Evolutionary conservation across 805 yeast genomes (phyloP).

Genomic region (Barnettozyma siamensis): DNA sequence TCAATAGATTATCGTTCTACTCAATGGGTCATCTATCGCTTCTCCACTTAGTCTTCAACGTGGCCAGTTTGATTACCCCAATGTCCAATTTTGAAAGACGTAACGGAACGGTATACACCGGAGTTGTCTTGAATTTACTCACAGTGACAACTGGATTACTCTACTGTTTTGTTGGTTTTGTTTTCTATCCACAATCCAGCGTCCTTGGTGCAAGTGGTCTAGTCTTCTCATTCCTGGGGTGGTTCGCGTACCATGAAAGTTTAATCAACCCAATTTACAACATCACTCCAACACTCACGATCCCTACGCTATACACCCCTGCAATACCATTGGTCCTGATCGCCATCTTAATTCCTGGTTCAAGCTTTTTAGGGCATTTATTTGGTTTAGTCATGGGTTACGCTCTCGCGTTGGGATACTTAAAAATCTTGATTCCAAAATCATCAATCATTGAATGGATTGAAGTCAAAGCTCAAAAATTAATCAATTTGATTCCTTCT

Average conservation of each 20-base stretch:
- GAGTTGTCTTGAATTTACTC: slow-evolving; percentile 65
- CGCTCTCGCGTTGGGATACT: slow-evolving; percentile 49
- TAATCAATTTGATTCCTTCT: slow-evolving; percentile 49
- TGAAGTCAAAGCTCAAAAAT: slow-evolving; percentile 46
- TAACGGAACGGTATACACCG: slow-evolving; percentile 85
- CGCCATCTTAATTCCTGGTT: slow-evolving; percentile 52
- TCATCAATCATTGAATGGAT: slow-evolving; percentile 56
- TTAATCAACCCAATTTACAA: slow-evolving; percentile 35
- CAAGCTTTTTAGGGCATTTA: slow-evolving; percentile 71
- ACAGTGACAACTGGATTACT: slow-evolving; percentile 58
- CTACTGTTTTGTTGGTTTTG: slow-evolving; percentile 25
- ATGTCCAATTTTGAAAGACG: slow-evolving; percentile 59
- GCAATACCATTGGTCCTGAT: slow-evolving; percentile 43
- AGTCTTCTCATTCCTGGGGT: slow-evolving; percentile 62
- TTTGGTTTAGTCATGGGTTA: slow-evolving; percentile 66
- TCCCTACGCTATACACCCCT: slow-evolving; percentile 62
- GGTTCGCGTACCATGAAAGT: slow-evolving; percentile 47
- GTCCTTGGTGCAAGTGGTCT: slow-evolving; percentile 70
- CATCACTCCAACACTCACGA: slow-evolving; percentile 31
- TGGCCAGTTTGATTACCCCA: slow-evolving; percentile 51
- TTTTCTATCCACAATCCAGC: slow-evolving; percentile 45
- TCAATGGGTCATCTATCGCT: slow-evolving; percentile 62
- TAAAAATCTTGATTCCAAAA: slow-evolving; percentile 59
- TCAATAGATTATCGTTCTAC: slow-evolving; percentile 48
- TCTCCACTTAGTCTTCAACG: slow-evolving; percentile 57